Evolutionary conservation across 768 basidiomycete genomes (phyloP), one percentile per base, ranked within the genome.

Genomic region (Trametopsis cervina): DNA sequence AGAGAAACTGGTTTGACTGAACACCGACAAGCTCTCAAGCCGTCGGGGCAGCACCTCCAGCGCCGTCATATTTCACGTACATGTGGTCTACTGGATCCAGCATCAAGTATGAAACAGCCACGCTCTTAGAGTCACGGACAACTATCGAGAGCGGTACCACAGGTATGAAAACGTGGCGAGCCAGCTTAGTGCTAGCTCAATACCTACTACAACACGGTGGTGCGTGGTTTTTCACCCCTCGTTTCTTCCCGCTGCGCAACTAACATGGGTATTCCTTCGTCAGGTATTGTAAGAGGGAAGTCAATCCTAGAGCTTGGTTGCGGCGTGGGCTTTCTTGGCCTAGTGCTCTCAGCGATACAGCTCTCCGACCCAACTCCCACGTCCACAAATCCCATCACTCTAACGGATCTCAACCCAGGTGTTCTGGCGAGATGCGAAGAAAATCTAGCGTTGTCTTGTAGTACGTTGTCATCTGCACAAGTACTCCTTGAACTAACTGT

Each of bases 91-190:
- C 57, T 21, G 15, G 37, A 25, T 44, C 53, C 38, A 3, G 44
- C 15, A 37, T 52, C 4, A 48, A 59, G 18, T 72, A 68, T 52
- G 68, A 71, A 40, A 72, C 63, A 3, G 67, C 73, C 15, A 88
- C 88, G 0, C 64, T 90, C 1, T 64, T 84, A 7, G 88, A 91
- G 63, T 88, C 88, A 1, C 77, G 81, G 5, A 83, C 78, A 2
- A 79, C 73, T 2, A 80, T 89, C 23, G 86, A 89, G 61, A 69
- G 70, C 36, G 88, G 89, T 0, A 90, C 86, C 0, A 90, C 87
- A 1, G 87, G 89, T 11, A 64, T 90, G 41, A 73, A 84, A 46
- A 91, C 88, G 5, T 91, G 89, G 89, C 68, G 73, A 23, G 85
- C 89, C 4, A 83, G 85, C 54, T 74, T 83, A 38, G 66, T 76